Percentiles rank a stretch among this genome's conserved stretches.
Evolutionary conservation across 331 rosid genomes (phyloP).

Genomic region (Malus hybrid): DNA sequence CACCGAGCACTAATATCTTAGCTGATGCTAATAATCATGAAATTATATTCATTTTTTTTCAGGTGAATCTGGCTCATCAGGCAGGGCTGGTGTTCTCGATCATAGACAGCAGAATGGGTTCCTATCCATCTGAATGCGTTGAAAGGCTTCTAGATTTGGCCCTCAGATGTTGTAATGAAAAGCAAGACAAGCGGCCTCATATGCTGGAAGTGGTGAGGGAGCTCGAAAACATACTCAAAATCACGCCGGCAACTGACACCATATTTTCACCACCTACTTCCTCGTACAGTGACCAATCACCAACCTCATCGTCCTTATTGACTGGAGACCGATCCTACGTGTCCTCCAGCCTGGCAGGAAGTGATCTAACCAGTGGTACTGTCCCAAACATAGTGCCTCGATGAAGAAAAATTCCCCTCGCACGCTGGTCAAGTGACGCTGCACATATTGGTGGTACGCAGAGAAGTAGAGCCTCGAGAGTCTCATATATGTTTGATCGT

Average conservation of each 20-base stretch:
- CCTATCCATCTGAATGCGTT: conserved; percentile 41
- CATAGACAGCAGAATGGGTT: conserved; percentile 60
- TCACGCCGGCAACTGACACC: conserved; percentile 45
- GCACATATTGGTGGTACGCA: background rate
- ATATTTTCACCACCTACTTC: conserved; percentile 32
- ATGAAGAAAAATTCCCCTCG: conserved; percentile 9
- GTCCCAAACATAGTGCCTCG: conserved; percentile 62
- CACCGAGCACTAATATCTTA: background rate
- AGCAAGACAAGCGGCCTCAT: conserved; percentile 54
- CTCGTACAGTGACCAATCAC: conserved; percentile 24
- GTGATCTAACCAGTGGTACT: conserved; percentile 56
- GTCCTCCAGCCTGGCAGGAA: conserved; percentile 41
- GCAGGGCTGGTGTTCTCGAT: conserved; percentile 43
- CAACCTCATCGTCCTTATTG: conserved; percentile 17
- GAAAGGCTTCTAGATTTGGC: conserved; percentile 54
- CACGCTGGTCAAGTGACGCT: background rate
- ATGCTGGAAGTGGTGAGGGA: conserved; percentile 79
- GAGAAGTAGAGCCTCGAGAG: background rate
- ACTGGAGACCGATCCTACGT: conserved; percentile 24
- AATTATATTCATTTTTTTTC: background rate
- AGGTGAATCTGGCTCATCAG: conserved; percentile 60
- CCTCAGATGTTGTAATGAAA: conserved; percentile 71
- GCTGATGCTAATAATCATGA: no score
- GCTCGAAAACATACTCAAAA: conserved; percentile 53
- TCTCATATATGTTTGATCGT: no score